phyloP scores from a whole-genome alignment of 331 rosid species.

The Stylosanthes scabra region DNA sequence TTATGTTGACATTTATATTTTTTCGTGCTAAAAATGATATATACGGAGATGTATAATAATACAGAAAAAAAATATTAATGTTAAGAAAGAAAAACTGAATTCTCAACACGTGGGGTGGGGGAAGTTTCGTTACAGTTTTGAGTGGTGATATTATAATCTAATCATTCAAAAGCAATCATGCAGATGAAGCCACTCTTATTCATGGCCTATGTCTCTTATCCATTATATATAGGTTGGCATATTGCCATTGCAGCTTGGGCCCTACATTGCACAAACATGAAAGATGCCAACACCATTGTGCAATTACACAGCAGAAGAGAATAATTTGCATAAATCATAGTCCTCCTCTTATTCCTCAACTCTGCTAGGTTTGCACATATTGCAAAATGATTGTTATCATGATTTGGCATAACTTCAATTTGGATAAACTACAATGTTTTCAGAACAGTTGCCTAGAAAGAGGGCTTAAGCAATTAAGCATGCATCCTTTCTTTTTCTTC shows the following conservation, averaged over 20 bases:
- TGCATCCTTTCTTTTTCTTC: background rate
- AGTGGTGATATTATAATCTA: background rate
- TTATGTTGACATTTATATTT: too few relatives aligned
- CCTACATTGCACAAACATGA: background rate
- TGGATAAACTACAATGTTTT: background rate
- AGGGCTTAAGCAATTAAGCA: background rate
- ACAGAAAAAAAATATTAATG: background rate
- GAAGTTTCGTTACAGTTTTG: background rate
- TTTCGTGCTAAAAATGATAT: too few relatives aligned
- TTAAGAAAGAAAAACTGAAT: background rate
- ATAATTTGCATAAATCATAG: background rate
- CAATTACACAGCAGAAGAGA: constrained; percentile 22
- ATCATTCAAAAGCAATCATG: background rate
- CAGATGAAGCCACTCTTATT: background rate
- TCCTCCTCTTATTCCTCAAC: background rate
- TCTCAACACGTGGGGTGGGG: background rate
- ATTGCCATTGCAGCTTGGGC: constrained; percentile 5
- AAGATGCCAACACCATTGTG: background rate
- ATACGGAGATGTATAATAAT: too few relatives aligned
- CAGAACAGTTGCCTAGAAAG: background rate
- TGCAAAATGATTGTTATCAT: background rate
- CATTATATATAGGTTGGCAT: background rate
- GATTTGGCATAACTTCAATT: background rate
- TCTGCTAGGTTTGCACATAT: background rate
- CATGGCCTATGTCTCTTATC: background rate